These are phyloP conservation scores for Crithidia acanthocephali DNA, from an alignment of 208 protist species.

Conservation along the genomic window DNA sequence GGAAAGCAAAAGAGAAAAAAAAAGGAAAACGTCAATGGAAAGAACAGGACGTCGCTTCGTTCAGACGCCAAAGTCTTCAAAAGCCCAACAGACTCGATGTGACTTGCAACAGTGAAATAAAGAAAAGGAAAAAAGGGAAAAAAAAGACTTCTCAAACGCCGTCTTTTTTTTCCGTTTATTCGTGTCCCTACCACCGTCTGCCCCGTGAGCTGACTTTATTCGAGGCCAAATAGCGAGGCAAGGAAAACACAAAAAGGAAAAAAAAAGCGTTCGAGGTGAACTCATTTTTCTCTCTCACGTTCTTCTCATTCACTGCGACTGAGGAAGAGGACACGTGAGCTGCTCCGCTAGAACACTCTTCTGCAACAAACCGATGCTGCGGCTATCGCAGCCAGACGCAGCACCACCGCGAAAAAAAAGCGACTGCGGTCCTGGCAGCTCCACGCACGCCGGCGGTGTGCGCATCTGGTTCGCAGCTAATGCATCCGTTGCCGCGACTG, in stretches of 20 bases:
- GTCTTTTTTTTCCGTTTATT: too few relatives aligned
- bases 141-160: too few relatives aligned
- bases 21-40: not conserved
- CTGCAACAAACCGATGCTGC: constrained; percentile 17
- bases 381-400: constrained; percentile 22
- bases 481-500: not conserved
- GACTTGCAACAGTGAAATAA: too few relatives aligned
- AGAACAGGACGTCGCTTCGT: too few relatives aligned
- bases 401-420: constrained; percentile 25
- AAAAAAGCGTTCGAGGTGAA: not conserved
- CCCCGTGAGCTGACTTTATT: too few relatives aligned
- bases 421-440: constrained; percentile 32
- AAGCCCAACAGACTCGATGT: too few relatives aligned
- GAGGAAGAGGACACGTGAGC: not conserved
- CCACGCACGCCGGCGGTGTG: constrained; percentile 25
- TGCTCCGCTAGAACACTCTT: constrained; percentile 15
- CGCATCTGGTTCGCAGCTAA: constrained; percentile 7
- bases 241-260: too few relatives aligned
- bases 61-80: too few relatives aligned
- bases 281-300: constrained; percentile 1
- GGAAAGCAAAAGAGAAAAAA: constrained; percentile 2
- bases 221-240: too few relatives aligned
- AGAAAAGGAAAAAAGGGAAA: too few relatives aligned
- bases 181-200: too few relatives aligned
- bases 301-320: not conserved